Base-by-base conservation (phyloP, 1,139 yeast genomes). In the Pneumocystis wakefieldiae region DNA sequence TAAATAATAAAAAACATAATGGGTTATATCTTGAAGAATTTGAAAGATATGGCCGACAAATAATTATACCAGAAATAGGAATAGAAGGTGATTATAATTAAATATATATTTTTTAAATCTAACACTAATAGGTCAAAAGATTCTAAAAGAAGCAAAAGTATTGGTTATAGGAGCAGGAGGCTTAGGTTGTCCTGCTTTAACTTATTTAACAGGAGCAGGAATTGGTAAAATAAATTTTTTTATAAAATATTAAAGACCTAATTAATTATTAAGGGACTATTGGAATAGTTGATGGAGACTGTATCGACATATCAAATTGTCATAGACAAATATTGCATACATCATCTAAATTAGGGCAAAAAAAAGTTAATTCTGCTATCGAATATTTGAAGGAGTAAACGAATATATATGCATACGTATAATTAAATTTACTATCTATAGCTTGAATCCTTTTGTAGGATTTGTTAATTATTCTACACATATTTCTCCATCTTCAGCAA, bases 131-230 rank as follows among this genome's bases (percentile, higher is more conserved):
- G 81, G 84, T 2, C 98, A 94, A 71, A 66, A 79, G 3, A 76
- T 74, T 60, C 75, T 94, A 61, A 84, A 84, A 68, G 68, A 73
- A 0, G 67, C 92, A 1, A 80, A 77, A 60, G 80, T 90, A 0
- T 74, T 92, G 39, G 92, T 94, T 0, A 80, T 94, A 8, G 99
- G 99, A 1, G 97, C 97, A 0, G 99, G 98, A 14, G 99, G 99
- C 0, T 78, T 94, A 12, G 98, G 98, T 0, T 86, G 95, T 68
- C 97, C 98, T 0, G 95, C 95, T 0, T 74, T 92, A 61, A 80
- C 87, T 55, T 94, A 94, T 71, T 75, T 94, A 2, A 84, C 86
- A 0, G 96, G 95, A 0, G 87, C 96, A 0, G 98, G 99, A 1
- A 76, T 92, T 2, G 97, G 97, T 0, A 74, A 76, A 1, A 78